Conservation (phyloP, 2,329 filamentous ascomycete genomes). For the Cladosporium oxysporum region DNA sequence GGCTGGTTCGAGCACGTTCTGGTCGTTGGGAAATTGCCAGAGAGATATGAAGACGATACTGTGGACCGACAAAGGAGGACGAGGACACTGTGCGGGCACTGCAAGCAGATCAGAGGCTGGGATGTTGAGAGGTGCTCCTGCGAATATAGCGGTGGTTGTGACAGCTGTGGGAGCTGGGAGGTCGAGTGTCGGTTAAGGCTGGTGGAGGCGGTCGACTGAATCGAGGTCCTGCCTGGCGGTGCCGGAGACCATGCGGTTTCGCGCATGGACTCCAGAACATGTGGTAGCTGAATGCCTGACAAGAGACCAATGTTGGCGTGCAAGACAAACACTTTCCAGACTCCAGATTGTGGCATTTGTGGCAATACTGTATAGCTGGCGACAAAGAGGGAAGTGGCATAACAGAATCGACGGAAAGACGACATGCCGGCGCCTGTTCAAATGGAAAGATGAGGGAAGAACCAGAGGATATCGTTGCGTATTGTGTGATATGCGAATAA, state of each 20-base stretch:
- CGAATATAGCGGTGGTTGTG: conserved; percentile 4
- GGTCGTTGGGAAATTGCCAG: background rate
- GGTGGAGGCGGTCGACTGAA: background rate
- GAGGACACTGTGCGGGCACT: conserved; percentile 16
- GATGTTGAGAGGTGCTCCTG: conserved; percentile 16
- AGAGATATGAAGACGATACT: background rate
- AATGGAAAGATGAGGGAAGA: background rate
- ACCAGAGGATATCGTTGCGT: background rate
- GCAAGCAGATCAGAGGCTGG: conserved; percentile 14
- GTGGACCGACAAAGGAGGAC: background rate
- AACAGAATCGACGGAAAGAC: background rate
- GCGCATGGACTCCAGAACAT: background rate
- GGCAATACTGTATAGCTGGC: background rate
- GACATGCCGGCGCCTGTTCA: background rate
- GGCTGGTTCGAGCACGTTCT: conserved; percentile 24
- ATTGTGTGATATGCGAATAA: background rate
- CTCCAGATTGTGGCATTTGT: background rate
- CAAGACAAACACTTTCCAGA: background rate
- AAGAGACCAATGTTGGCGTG: background rate
- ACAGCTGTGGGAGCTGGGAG: conserved; percentile 18
- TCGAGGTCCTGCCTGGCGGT: background rate
- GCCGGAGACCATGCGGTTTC: background rate
- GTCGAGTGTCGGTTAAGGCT: conserved; percentile 15
- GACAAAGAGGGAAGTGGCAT: background rate
- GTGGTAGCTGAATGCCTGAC: background rate